These are phyloP conservation scores for Hagleromyces aurorensis DNA, from an alignment of 805 yeast species.

Conservation along the genomic window DNA sequence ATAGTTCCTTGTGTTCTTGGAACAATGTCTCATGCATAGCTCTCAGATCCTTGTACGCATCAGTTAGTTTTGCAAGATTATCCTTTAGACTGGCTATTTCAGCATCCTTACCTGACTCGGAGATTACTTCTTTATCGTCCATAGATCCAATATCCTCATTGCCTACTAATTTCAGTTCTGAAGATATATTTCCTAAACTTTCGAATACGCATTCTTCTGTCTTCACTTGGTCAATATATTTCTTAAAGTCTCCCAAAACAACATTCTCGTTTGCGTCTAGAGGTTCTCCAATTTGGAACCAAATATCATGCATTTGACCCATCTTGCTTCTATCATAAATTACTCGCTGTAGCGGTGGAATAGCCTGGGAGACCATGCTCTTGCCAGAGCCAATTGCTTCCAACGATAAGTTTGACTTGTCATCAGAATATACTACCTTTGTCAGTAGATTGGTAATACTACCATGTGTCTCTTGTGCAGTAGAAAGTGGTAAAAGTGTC, in stretches of 20 bases:
- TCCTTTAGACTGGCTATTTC: constrained; percentile 35
- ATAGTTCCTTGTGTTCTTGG: constrained; percentile 39
- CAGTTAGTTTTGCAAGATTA: constrained; percentile 43
- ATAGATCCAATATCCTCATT: constrained; percentile 29
- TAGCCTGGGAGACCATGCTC: constrained; percentile 22
- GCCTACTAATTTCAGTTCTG: constrained; percentile 17
- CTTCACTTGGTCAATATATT: constrained; percentile 42
- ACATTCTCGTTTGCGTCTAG: constrained; percentile 16
- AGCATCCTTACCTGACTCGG: constrained; percentile 18
- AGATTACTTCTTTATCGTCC: constrained; percentile 32
- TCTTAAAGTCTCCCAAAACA: constrained; percentile 34
- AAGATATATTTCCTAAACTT: too few species aligned
- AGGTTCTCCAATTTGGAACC: constrained; percentile 26
- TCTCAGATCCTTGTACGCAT: constrained; percentile 53
- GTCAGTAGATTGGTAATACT: constrained; percentile 22
- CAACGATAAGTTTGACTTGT: too few species aligned
- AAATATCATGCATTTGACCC: constrained; percentile 38
- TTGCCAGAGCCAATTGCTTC: too few species aligned
- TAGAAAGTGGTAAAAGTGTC: constrained; percentile 34
- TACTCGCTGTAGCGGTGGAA: constrained; percentile 62
- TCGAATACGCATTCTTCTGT: constrained; percentile 47
- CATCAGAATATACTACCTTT: too few species aligned
- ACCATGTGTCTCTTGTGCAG: constrained; percentile 20
- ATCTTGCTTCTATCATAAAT: constrained; percentile 35
- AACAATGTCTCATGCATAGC: constrained; percentile 52